These are phyloP conservation scores for Microthyrium microscopicum DNA, from an alignment of 2,329 filamentous ascomycete genomes.

Conservation along the genomic window DNA sequence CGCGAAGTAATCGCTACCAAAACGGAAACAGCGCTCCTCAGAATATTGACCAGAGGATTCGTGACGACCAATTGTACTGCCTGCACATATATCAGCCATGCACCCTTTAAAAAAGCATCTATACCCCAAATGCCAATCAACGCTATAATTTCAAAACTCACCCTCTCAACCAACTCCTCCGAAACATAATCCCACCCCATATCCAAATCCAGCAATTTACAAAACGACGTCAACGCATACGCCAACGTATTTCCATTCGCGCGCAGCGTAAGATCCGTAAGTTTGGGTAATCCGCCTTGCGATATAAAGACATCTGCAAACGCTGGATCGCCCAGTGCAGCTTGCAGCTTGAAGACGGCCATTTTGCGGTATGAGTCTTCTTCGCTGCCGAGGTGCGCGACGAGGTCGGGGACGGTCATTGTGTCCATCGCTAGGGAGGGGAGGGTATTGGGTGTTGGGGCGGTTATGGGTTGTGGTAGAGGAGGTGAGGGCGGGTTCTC, in stretches of 20 bases:
- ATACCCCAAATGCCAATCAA: neutral
- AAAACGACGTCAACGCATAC: constrained; percentile 82
- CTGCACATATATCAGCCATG: constrained; percentile 17
- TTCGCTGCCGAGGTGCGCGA: constrained; percentile 41
- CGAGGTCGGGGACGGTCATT: constrained; percentile 39
- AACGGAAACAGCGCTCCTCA: constrained; percentile 92
- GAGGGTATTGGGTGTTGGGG: neutral
- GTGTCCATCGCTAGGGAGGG: constrained; percentile 29
- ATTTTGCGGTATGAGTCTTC: constrained; percentile 93
- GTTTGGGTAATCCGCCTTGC: constrained; percentile 64
- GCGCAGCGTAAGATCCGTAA: constrained; percentile 69
- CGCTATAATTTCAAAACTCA: constrained; percentile 20
- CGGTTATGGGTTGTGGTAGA: too few species aligned
- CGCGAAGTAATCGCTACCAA: constrained; percentile 84
- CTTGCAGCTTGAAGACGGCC: constrained; percentile 96
- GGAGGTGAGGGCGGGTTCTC: too few species aligned
- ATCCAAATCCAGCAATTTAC: constrained; percentile 78
- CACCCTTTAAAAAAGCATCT: neutral
- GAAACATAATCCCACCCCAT: constrained; percentile 92
- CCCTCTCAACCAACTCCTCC: constrained; percentile 50
- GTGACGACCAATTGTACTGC: constrained; percentile 87
- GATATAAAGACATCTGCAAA: constrained; percentile 95
- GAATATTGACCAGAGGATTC: constrained; percentile 91
- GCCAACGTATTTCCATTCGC: constrained; percentile 87
- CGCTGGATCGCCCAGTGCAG: constrained; percentile 83